Evolutionary conservation across 2,329 filamentous ascomycete species (phyloP), one percentile per base, ranked within the genome.

Genomic region (Colletotrichum cereale): DNA sequence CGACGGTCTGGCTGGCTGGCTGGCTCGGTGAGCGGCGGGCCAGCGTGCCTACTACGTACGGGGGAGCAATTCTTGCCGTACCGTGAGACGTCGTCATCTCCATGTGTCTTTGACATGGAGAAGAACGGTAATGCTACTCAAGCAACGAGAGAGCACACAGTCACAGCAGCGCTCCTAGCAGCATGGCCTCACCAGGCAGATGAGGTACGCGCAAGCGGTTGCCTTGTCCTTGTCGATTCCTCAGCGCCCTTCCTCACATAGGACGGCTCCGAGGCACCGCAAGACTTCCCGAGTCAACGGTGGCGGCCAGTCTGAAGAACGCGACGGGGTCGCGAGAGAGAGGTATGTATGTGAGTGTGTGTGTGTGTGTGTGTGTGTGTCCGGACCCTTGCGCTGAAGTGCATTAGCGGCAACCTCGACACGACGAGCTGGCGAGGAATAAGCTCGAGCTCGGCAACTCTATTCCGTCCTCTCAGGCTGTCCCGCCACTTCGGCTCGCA

Each of bases 361-460:
- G n/a, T n/a, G n/a, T n/a, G n/a, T n/a, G n/a, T n/a, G n/a, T 10
- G 18, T 52, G 61, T 63, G 47, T 62, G 62, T 55, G 38, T 12
- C 52, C 8, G 36, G 29, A 18, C 55, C 50, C 63, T 42, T 62
- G 56, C 42, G n/a, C 24, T 8, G 29, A 62, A n/a, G 26, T 62
- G 67, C 67, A 62, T 62, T 71, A 67, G 67, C 56, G 67, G 36
- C 48, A 14, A 44, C 31, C 26, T n/a, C 29, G 34, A 40, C 34
- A 26, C 11, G 31, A 34, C 29, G 10, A 36, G 31, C 29, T 7
- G 29, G 21, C 29, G 34, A 56, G 42, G 21, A 42, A 66, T 42
- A 56, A 56, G 34, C 53, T 56, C 34, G 34, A 14, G n/a, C 47
- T 16, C 21, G 29, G 47, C 67, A 71, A 71, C 67, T 71, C 63